phyloP scores from a whole-genome alignment of 2,329 filamentous ascomycete species.

The Metarhizium guizhouense region DNA sequence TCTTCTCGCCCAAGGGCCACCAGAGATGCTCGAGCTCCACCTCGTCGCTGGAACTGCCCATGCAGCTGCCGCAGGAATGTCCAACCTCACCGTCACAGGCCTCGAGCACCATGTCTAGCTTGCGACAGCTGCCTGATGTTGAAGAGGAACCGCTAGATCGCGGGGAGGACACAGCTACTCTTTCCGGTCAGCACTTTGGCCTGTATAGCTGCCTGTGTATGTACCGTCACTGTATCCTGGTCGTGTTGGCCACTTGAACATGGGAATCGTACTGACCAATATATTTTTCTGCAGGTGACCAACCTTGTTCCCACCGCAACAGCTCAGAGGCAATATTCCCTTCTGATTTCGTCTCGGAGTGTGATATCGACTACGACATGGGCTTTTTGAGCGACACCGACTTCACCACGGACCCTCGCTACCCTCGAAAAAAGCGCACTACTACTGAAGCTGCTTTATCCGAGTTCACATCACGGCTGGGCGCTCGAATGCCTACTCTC shows the following conservation, averaged over 20 bases:
- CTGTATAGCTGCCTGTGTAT: constrained; percentile 67
- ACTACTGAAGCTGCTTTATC: constrained; percentile 50
- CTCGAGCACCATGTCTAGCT: constrained; percentile 42
- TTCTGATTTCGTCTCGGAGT: constrained; percentile 29
- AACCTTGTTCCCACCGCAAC: constrained; percentile 49
- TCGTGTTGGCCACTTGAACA: neutral
- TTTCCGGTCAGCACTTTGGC: constrained; percentile 25
- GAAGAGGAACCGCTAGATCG: constrained; percentile 72
- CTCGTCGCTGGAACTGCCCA: constrained; percentile 63
- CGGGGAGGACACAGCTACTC: constrained; percentile 40
- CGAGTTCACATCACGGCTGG: constrained; percentile 56
- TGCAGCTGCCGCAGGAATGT: constrained; percentile 13
- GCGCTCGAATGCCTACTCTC: constrained; percentile 48
- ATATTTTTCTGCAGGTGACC: constrained; percentile 39
- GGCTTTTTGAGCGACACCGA: constrained; percentile 60
- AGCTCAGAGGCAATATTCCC: constrained; percentile 29
- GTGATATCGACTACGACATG: constrained; percentile 54
- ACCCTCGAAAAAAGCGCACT: constrained; percentile 44
- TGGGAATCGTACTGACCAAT: neutral
- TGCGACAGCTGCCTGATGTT: constrained; percentile 68
- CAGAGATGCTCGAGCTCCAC: constrained; percentile 62
- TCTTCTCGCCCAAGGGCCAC: constrained; percentile 57
- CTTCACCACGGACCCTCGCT: constrained; percentile 33
- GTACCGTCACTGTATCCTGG: constrained; percentile 25
- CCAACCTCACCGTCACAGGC: constrained; percentile 17